Base-by-base conservation (phyloP, 352 stramenopile species). In the Pythium sp. region DNA sequence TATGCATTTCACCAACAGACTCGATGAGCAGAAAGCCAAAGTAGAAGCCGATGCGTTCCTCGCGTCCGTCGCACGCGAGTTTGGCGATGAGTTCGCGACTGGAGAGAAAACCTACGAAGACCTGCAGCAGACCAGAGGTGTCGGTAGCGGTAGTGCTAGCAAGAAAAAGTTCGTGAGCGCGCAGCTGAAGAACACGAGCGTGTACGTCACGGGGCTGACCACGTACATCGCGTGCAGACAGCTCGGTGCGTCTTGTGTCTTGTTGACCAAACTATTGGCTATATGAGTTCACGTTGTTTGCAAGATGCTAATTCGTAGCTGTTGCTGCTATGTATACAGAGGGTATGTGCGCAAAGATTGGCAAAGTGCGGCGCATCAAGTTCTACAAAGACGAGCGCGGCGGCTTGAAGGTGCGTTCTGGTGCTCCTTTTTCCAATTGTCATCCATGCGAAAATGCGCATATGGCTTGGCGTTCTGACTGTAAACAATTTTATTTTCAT, bases 171-270 rank as follows among this genome's bases (percentile, higher is more conserved):
- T 46, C 7, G 36, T 57, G 2, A 32, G 34, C 2, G 20, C 68
- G 20, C 53, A 47, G 26, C 74, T 72, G 18, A 80, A 86, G 69
- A 90, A 89, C 64, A 86, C 81, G 63, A 92, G 87, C 69, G 79
- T 94, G 26, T 95, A 95, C 67, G 60, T 95, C 64, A 90, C 83
- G 12, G 86, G 88, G 0, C 78, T 95, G 9, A 82, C 80, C 22
- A 93, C 86, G 54, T 94, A 93, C 64, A 84, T 92, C 72, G 86
- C 88, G 15, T 94, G 88, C 67, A 85, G 84, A 61, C 88, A 95
- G 63, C 75, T 95, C 12, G 88, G 87, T 95, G 65, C 6, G 72
- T 46, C 9, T 9, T 11, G 28, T 34, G 18, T 24, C 22, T 34
- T 30, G 30, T 4, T 32, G 30, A 32, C 30, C 30, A 5, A 32